Conservation (phyloP, 257 asterid genomes). For the Mitragyna speciosa region DNA sequence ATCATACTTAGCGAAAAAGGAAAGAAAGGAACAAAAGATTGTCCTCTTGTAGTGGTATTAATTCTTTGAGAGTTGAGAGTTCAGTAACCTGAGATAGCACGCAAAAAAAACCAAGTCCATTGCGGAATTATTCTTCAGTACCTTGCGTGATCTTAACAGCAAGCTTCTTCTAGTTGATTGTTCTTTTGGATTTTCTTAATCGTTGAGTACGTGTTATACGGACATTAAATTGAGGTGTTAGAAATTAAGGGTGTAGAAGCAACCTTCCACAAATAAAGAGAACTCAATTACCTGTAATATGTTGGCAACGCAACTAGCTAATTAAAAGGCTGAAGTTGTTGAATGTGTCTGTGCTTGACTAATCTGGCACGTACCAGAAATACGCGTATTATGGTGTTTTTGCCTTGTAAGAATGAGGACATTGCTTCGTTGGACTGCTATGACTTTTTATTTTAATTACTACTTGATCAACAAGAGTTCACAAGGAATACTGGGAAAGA, state of each 20-base stretch:
- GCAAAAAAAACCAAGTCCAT: neutral
- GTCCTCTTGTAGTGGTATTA: neutral
- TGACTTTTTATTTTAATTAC: neutral
- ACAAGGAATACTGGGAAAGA: neutral
- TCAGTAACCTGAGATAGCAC: neutral
- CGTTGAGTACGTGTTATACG: neutral
- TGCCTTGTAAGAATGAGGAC: neutral
- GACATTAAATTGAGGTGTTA: neutral
- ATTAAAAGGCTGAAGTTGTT: neutral
- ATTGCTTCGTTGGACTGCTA: neutral
- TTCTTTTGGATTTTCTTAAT: neutral
- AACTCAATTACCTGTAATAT: no score
- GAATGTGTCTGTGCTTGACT: neutral
- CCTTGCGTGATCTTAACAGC: slow-evolving; percentile 10
- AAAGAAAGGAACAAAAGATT: slow-evolving; percentile 4
- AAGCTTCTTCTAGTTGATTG: neutral
- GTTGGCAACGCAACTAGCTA: neutral
- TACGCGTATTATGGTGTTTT: neutral
- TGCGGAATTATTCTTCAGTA: slow-evolving; percentile 4
- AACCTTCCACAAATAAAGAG: no score
- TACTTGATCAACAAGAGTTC: neutral
- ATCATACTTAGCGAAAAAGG: neutral
- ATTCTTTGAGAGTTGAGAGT: neutral
- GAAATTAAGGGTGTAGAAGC: neutral
- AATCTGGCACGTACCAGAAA: neutral